Conservation (phyloP, 768 basidiomycete species). For the Aureoboletus auriporus region DNA sequence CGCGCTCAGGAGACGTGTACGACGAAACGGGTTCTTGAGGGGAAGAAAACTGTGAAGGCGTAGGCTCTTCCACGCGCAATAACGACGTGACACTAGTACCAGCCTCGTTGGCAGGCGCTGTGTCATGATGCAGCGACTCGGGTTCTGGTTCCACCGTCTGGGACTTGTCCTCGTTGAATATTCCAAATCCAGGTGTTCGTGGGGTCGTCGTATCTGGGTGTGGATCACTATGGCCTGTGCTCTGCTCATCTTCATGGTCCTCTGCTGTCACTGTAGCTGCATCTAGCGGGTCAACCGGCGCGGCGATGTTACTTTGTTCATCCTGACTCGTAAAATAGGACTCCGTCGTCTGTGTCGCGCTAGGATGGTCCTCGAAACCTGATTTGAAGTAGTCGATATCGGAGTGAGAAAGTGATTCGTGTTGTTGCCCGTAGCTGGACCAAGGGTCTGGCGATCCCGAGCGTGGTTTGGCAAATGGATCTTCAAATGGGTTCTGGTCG, state of each 20-base stretch:
- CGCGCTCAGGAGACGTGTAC: conserved; percentile 22
- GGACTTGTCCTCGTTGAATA: conserved; percentile 26
- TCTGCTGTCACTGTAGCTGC: conserved; percentile 32
- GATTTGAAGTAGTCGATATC: conserved; percentile 28
- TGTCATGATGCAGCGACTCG: conserved; percentile 12
- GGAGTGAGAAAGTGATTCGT: conserved; percentile 6
- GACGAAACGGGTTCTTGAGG: conserved; percentile 12
- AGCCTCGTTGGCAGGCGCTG: conserved; percentile 33
- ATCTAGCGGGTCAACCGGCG: conserved; percentile 39
- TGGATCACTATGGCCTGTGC: conserved; percentile 9
- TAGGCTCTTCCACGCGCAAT: conserved; percentile 11
- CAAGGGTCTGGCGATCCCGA: conserved; percentile 75
- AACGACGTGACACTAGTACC: conserved; percentile 9
- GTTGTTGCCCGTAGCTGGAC: conserved; percentile 52
- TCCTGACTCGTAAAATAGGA: conserved; percentile 33
- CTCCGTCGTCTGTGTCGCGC: conserved; percentile 26
- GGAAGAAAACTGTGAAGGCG: conserved; percentile 4
- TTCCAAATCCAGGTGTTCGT: conserved; percentile 48
- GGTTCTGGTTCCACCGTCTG: conserved; percentile 10
- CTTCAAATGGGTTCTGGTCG: conserved; percentile 75
- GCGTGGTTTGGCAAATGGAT: conserved; percentile 61
- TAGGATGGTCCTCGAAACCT: conserved; percentile 25
- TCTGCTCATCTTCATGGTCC: conserved; percentile 29
- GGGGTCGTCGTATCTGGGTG: conserved; percentile 12
- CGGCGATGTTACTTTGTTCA: conserved; percentile 16